Evolutionary conservation across 768 basidiomycete genomes (phyloP).

Genomic region (Podaxis sp.): DNA sequence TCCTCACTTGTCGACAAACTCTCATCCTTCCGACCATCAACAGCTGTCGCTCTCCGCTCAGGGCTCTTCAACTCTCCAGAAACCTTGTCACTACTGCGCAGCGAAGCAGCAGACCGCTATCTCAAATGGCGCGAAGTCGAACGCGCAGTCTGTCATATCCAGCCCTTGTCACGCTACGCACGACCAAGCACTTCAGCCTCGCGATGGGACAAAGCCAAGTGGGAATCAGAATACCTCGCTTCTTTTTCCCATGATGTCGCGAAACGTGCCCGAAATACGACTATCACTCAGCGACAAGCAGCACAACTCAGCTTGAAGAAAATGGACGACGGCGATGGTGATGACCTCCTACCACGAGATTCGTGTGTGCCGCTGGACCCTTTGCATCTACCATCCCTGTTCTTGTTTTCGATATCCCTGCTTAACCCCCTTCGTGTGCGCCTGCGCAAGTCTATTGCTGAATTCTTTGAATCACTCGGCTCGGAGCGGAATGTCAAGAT

Average conservation of each 20-base stretch:
- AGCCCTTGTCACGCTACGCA: not conserved
- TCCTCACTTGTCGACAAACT: conserved; percentile 32
- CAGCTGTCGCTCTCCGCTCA: conserved; percentile 49
- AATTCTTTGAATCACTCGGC: conserved; percentile 20
- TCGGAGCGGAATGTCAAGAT: conserved; percentile 29
- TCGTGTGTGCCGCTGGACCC: conserved; percentile 49
- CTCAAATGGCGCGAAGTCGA: conserved; percentile 74
- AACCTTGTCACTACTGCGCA: conserved; percentile 53
- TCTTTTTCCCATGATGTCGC: conserved; percentile 65
- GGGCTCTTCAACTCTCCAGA: conserved; percentile 69
- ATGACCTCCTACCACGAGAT: conserved; percentile 6
- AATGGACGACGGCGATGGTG: not conserved
- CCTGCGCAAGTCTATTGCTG: conserved; percentile 25
- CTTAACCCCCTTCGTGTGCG: conserved; percentile 43
- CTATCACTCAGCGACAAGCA: conserved; percentile 3
- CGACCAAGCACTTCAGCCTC: conserved; percentile 18
- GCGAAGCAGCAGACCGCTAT: conserved; percentile 69
- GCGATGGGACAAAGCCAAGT: conserved; percentile 59
- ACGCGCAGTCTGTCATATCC: conserved; percentile 38
- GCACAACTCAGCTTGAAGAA: not conserved
- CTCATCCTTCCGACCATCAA: conserved; percentile 57
- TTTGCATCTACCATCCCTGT: conserved; percentile 62
- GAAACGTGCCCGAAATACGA: conserved; percentile 40
- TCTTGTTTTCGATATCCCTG: conserved; percentile 62
- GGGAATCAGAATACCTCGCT: conserved; percentile 68